These are phyloP conservation scores for Trypanosoma melophagium DNA, from an alignment of 208 protist species.

Conservation along the genomic window DNA sequence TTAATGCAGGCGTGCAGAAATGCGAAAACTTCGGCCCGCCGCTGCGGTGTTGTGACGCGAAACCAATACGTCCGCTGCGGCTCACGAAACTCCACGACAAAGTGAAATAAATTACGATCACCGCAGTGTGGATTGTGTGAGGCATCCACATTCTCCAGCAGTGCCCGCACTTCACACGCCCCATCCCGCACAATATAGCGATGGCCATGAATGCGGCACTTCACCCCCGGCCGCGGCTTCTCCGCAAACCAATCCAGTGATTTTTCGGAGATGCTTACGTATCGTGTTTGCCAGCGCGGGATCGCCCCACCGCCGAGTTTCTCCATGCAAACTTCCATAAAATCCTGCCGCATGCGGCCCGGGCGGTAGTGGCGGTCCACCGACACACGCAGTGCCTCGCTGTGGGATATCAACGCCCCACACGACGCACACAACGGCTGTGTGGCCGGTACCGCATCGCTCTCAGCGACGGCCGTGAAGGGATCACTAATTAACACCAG, in stretches of 20 bases:
- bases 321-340: slow-evolving; percentile 26
- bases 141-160: slow-evolving; percentile 9
- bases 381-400: slow-evolving; percentile 16
- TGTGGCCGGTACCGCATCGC: slow-evolving; percentile 3
- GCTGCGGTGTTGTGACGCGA: slow-evolving; percentile 10
- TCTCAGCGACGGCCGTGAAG: background rate
- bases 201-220: slow-evolving; percentile 26
- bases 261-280: slow-evolving; percentile 26
- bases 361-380: slow-evolving; percentile 26
- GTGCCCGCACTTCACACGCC: background rate
- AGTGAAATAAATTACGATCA: slow-evolving; percentile 21
- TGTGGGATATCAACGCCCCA: slow-evolving; percentile 3
- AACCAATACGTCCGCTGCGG: slow-evolving; percentile 14
- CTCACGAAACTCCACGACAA: slow-evolving; percentile 10
- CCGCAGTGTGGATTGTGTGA: slow-evolving; percentile 10
- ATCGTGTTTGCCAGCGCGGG: slow-evolving; percentile 27
- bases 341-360: slow-evolving; percentile 1
- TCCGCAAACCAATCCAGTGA: slow-evolving; percentile 28
- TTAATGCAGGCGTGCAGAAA: slow-evolving; percentile 17
- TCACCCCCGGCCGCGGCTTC: slow-evolving; percentile 14
- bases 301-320: slow-evolving; percentile 25
- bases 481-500: slow-evolving; percentile 18
- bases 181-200: slow-evolving; percentile 18
- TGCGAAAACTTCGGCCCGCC: background rate
- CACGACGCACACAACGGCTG: slow-evolving; percentile 19